These are phyloP conservation scores for Amauroascus verrucosus DNA, from an alignment of 2,329 filamentous ascomycete species.

Conservation along the genomic window DNA sequence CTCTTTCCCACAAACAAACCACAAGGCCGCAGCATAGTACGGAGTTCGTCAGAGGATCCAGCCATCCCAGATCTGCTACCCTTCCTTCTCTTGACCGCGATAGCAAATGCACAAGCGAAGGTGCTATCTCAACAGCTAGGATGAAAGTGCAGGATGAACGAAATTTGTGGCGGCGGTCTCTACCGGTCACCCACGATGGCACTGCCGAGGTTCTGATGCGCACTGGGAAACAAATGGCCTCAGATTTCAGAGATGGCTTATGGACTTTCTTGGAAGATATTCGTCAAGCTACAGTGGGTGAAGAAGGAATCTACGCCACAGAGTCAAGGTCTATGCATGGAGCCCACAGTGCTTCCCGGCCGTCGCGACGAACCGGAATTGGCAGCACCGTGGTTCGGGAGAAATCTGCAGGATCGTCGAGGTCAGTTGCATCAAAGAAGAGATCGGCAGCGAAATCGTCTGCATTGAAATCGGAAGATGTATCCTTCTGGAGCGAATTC, in stretches of 20 bases:
- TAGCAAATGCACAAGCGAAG: conserved; percentile 17
- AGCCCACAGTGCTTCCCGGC: conserved; percentile 22
- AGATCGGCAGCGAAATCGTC: conserved; percentile 18
- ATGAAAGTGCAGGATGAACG: conserved; percentile 19
- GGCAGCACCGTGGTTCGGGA: conserved; percentile 27
- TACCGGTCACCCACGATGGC: conserved; percentile 34
- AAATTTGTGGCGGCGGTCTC: conserved; percentile 30
- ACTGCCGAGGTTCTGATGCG: conserved; percentile 41
- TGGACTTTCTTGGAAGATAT: conserved; percentile 95
- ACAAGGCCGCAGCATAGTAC: conserved; percentile 15
- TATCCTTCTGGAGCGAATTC: conserved; percentile 44
- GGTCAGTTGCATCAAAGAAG: conserved; percentile 22
- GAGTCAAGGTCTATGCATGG: conserved; percentile 29
- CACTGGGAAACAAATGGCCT: conserved; percentile 66
- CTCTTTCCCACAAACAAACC: conserved; percentile 14
- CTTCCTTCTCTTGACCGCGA: conserved; percentile 32
- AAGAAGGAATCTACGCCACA: conserved; percentile 64
- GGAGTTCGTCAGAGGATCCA: conserved; percentile 25
- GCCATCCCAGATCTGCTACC: conserved; percentile 33
- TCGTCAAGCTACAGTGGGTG: conserved; percentile 87
- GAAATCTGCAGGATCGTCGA: conserved; percentile 22
- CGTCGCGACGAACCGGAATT: conserved; percentile 22
- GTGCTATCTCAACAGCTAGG: conserved; percentile 22
- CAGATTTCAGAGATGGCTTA: conserved; percentile 78
- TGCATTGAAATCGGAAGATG: conserved; percentile 35